phyloP scores from a whole-genome alignment of 106 monocot species.

The Dioscorea alata region DNA sequence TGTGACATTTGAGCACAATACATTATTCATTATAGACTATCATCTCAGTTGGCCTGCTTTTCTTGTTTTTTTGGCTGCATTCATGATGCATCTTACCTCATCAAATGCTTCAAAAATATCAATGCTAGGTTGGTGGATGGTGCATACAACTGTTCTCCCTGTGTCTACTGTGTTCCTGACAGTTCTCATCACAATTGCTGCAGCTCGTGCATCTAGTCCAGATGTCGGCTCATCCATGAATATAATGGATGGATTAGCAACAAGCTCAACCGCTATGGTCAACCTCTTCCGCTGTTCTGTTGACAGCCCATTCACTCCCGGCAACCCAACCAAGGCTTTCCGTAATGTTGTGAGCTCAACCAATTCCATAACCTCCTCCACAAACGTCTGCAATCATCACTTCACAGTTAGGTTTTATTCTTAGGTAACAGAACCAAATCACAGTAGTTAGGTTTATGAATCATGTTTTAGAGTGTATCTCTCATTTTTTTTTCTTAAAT shows the following conservation, averaged over 20 bases:
- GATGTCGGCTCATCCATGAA: slow-evolving; percentile 48
- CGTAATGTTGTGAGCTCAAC: slow-evolving; percentile 26
- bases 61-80: too few species aligned
- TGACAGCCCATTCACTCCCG: slow-evolving; percentile 37
- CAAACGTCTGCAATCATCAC: slow-evolving; percentile 20
- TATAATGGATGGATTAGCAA: slow-evolving; percentile 41
- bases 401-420: too few species aligned
- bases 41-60: too few species aligned
- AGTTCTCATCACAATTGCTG: slow-evolving; percentile 42
- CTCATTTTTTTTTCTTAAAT: too few species aligned
- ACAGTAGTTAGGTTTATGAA: too few species aligned
- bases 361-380: slow-evolving; percentile 41
- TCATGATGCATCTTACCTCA: slow-evolving; percentile 30
- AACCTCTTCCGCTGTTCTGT: slow-evolving; percentile 43
- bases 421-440: too few species aligned
- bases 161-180: slow-evolving; percentile 48
- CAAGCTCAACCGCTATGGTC: slow-evolving; percentile 44
- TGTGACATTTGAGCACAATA: neutral
- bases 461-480: too few species aligned
- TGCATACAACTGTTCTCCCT: slow-evolving; percentile 40
- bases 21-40: too few species aligned
- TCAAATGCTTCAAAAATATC: slow-evolving; percentile 44
- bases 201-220: slow-evolving; percentile 41
- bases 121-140: slow-evolving; percentile 44
- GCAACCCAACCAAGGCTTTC: slow-evolving; percentile 26